Evolutionary conservation across 768 basidiomycete species (phyloP).

Genomic region (Termitomyces titanicus): DNA sequence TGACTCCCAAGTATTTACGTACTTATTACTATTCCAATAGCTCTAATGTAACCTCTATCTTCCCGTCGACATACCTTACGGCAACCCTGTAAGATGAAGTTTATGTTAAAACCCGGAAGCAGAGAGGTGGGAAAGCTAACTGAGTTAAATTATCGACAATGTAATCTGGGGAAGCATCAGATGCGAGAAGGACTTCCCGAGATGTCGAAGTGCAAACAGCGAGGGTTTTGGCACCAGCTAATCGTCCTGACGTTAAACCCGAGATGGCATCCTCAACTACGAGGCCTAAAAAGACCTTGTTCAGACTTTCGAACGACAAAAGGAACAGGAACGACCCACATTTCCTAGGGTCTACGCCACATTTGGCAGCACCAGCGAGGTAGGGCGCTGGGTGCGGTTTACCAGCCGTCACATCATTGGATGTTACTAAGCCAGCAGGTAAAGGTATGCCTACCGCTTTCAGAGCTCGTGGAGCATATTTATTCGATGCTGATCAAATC

Average conservation of each 20-base stretch:
- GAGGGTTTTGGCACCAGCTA: constrained; percentile 72
- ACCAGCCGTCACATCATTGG: constrained; percentile 65
- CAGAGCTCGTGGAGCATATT: constrained; percentile 68
- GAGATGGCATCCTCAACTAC: constrained; percentile 91
- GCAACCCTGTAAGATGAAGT: constrained; percentile 34
- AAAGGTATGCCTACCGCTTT: constrained; percentile 56
- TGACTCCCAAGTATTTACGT: too few relatives aligned
- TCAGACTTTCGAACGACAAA: neutral
- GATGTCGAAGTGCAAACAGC: constrained; percentile 83
- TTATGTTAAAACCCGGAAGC: neutral
- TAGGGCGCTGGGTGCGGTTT: constrained; percentile 93
- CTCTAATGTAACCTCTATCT: constrained; percentile 43
- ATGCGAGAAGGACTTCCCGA: constrained; percentile 45
- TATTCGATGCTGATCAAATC: constrained; percentile 56
- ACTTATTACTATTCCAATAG: constrained; percentile 18
- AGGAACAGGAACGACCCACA: constrained; percentile 36
- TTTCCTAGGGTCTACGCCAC: constrained; percentile 50
- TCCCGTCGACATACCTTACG: constrained; percentile 39
- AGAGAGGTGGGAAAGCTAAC: constrained; percentile 33
- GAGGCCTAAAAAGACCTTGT: constrained; percentile 45
- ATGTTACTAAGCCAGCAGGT: constrained; percentile 68
- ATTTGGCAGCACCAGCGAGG: constrained; percentile 64
- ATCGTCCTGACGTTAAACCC: constrained; percentile 70
- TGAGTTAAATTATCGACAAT: constrained; percentile 66
- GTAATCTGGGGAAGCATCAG: constrained; percentile 57